Evolutionary conservation across 1,284 basidiomycete species (phyloP), one percentile per base, ranked within the genome.

Genomic region (Earliella scabrosa): DNA sequence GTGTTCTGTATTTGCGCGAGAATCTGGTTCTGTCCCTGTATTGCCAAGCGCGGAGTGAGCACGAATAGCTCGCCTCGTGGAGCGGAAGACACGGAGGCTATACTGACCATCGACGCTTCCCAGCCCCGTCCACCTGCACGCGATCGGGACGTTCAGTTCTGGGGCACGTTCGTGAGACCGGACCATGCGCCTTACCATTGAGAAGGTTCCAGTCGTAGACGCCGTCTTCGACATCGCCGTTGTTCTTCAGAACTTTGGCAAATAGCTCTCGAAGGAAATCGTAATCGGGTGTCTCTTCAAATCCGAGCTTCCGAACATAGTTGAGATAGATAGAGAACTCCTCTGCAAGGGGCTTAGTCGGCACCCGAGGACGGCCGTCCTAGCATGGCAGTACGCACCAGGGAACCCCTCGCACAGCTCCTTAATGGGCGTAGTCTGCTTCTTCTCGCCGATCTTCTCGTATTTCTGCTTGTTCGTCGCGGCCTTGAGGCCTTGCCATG

Each of bases 381-480:
- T 44, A 56, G 43, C 29, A 62, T 26, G 34, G 20, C 54, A 45
- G 45, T 38, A 75, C 83, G 64, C 66, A 93, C 92, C 91, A 54
- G 95, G 95, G 76, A 92, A 95, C 40, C 92, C 91, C 64, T 97
- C 95, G 66, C 90, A 93, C 16, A 98, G 80, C 72, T 97, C 95
- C 73, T 94, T 95, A 73, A 97, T 97, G 11, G 92, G 90, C 18
- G 95, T 97, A 45, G 90, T 92, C 80, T 97, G 95, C 81, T 98
- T 98, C 87, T 98, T 98, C 80, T 98, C 95, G 59, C 95, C 95
- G 71, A 98, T 98, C 81, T 97, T 97, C 79, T 98, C 95, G 77
- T 97, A 98, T 81, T 97, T 97, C 77, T 97, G 94, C 81, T 97
- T 97, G 80, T 97, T 97, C 58, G 94, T 97, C 20, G 94, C 94